Conservation (phyloP, 352 stramenopile species). For the Sclerospora graminicola region DNA sequence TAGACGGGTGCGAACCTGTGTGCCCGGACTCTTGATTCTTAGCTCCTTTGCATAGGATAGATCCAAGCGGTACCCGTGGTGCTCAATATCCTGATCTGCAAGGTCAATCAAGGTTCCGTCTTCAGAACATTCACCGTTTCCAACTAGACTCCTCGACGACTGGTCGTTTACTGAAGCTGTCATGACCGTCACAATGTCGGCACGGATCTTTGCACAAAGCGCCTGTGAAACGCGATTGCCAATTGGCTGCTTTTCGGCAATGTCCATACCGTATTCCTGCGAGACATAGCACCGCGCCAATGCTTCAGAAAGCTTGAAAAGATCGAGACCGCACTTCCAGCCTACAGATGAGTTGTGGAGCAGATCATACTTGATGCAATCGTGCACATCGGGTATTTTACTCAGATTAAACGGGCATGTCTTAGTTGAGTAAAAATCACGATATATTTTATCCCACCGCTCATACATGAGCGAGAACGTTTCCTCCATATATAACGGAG, state of each 20-base stretch:
- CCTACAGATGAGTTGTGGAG: slow-evolving; percentile 94
- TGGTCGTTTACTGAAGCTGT: slow-evolving; percentile 34
- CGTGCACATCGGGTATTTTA: slow-evolving; percentile 96
- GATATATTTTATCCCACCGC: slow-evolving; percentile 90
- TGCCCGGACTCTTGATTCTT: slow-evolving; percentile 89
- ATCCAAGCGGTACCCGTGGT: slow-evolving; percentile 84
- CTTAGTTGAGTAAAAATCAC: slow-evolving; percentile 91
- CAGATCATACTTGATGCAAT: slow-evolving; percentile 97
- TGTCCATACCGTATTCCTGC: slow-evolving; percentile 92
- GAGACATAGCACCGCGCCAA: slow-evolving; percentile 97
- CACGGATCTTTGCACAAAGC: slow-evolving; percentile 97
- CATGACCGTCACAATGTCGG: slow-evolving; percentile 81
- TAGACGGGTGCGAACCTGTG: slow-evolving; percentile 90
- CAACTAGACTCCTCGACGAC: slow-evolving; percentile 15
- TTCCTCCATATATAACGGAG: slow-evolving; percentile 92
- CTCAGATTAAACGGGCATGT: slow-evolving; percentile 89
- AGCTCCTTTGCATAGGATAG: slow-evolving; percentile 87
- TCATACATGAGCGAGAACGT: slow-evolving; percentile 92
- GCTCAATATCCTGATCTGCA: slow-evolving; percentile 59
- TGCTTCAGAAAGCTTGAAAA: slow-evolving; percentile 90
- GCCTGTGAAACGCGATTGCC: slow-evolving; percentile 93
- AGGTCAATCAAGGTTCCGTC: slow-evolving; percentile 12
- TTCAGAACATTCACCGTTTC: slow-evolving; percentile 13
- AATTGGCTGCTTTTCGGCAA: slow-evolving; percentile 92
- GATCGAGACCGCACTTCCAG: slow-evolving; percentile 81